Evolutionary conservation across 2,329 filamentous ascomycete species (phyloP).

Genomic region (Beauveria sp.): DNA sequence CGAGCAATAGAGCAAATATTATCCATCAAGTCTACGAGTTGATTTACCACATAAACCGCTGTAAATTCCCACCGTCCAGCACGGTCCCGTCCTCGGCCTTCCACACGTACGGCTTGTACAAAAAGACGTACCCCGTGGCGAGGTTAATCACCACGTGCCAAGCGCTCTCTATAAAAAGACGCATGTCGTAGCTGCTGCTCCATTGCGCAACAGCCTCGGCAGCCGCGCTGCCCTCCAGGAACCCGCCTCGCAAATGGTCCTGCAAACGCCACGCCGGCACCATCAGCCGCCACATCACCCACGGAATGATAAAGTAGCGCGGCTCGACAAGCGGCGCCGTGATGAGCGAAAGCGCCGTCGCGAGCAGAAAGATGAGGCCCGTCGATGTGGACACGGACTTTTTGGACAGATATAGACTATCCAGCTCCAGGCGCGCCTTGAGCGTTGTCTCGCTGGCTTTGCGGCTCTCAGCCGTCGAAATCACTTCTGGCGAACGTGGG

Average conservation of each 20-base stretch:
- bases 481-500: constrained; percentile 4
- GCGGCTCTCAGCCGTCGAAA: not conserved
- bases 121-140: constrained; percentile 63
- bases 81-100: constrained; percentile 40
- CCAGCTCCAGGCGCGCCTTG: constrained; percentile 17
- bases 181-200: constrained; percentile 32
- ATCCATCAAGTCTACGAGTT: not conserved
- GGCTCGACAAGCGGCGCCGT: constrained; percentile 92
- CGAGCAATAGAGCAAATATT: not conserved
- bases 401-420: constrained; percentile 21
- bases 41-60: constrained; percentile 74
- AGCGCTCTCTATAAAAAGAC: constrained; percentile 51
- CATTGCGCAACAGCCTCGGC: not conserved
- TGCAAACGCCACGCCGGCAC: constrained; percentile 45
- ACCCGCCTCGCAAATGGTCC: not conserved
- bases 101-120: constrained; percentile 64
- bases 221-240: not conserved
- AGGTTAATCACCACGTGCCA: constrained; percentile 63
- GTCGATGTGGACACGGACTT: constrained; percentile 40
- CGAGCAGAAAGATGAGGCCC: constrained; percentile 51
- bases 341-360: constrained; percentile 70
- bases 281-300: constrained; percentile 85
- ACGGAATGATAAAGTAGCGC: constrained; percentile 91
- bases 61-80: constrained; percentile 49
- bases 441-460: constrained; percentile 12